phyloP scores from a whole-genome alignment of 2,329 filamentous ascomycete species.

The Exophiala dermatitidis region DNA sequence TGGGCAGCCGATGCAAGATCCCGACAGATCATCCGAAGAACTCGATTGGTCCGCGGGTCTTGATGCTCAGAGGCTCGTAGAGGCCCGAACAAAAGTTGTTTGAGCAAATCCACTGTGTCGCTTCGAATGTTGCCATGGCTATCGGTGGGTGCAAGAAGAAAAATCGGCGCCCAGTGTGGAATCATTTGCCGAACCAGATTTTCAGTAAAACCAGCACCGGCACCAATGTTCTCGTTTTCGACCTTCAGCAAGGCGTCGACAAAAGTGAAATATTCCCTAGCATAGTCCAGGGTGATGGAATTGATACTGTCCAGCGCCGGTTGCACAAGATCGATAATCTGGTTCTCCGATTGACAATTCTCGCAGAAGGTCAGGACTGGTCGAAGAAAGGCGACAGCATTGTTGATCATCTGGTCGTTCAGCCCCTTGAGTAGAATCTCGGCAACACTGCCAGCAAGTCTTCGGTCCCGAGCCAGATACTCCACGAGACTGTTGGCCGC shows the following conservation, averaged over 20 bases:
- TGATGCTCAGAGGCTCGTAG: slow-evolving; percentile 30
- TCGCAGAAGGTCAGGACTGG: slow-evolving; percentile 50
- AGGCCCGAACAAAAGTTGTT: slow-evolving; percentile 37
- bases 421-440: slow-evolving; percentile 49
- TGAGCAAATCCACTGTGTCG: slow-evolving; percentile 40
- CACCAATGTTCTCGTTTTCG: slow-evolving; percentile 28
- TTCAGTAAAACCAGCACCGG: slow-evolving; percentile 31
- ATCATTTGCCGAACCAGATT: slow-evolving; percentile 37
- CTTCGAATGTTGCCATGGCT: slow-evolving; percentile 36
- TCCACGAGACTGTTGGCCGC: slow-evolving; percentile 52
- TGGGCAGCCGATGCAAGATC: slow-evolving; percentile 15
- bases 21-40: slow-evolving; percentile 7
- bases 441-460: slow-evolving; percentile 43
- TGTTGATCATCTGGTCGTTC: slow-evolving; percentile 45
- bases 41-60: slow-evolving; percentile 11
- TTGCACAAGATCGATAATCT: slow-evolving; percentile 35
- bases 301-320: slow-evolving; percentile 42
- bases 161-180: slow-evolving; percentile 45
- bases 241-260: slow-evolving; percentile 48
- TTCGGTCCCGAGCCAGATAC: slow-evolving; percentile 48
- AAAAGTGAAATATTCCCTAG: slow-evolving; percentile 44
- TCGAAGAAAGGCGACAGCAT: slow-evolving; percentile 53
- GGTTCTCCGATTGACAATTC: slow-evolving; percentile 32
- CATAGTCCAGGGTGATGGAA: slow-evolving; percentile 43
- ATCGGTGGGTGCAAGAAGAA: slow-evolving; percentile 47